Conservation (phyloP, 2,329 filamentous ascomycete species). For the Metarhizium album region DNA sequence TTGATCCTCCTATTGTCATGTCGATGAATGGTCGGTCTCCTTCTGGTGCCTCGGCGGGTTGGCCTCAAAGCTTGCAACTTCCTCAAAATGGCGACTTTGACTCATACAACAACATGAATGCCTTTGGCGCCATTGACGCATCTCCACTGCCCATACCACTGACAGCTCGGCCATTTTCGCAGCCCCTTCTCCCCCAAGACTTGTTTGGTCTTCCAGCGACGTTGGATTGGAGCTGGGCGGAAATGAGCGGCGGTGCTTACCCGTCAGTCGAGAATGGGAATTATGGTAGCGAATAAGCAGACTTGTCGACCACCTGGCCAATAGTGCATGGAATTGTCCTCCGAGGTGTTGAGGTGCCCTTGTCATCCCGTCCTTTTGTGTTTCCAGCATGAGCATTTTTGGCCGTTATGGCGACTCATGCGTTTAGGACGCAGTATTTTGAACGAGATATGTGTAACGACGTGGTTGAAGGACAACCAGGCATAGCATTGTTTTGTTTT, state of each 20-base stretch:
- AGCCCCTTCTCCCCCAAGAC: slow-evolving; percentile 85
- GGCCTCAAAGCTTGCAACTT: slow-evolving; percentile 35
- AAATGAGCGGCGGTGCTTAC: slow-evolving; percentile 56
- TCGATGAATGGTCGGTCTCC: slow-evolving; percentile 32
- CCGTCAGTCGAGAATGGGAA: slow-evolving; percentile 54
- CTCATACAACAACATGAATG: slow-evolving; percentile 34
- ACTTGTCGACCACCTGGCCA: background rate
- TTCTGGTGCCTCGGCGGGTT: slow-evolving; percentile 31
- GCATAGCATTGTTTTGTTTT: slow-evolving; percentile 2
- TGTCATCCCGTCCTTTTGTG: background rate
- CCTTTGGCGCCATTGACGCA: slow-evolving; percentile 26
- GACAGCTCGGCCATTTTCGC: slow-evolving; percentile 47
- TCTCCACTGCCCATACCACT: slow-evolving; percentile 6
- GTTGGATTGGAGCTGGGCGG: slow-evolving; percentile 76
- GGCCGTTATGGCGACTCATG: background rate
- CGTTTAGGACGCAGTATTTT: background rate
- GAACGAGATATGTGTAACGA: background rate
- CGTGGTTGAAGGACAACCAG: background rate
- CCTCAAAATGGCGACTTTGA: slow-evolving; percentile 29
- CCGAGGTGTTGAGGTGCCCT: background rate
- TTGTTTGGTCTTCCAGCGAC: slow-evolving; percentile 95
- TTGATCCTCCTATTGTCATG: slow-evolving; percentile 11
- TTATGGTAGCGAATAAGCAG: slow-evolving; percentile 21
- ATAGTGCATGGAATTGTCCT: background rate
- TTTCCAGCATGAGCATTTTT: background rate